Conservation (phyloP, 2,329 filamentous ascomycete species). For the Fusarium sororula region DNA sequence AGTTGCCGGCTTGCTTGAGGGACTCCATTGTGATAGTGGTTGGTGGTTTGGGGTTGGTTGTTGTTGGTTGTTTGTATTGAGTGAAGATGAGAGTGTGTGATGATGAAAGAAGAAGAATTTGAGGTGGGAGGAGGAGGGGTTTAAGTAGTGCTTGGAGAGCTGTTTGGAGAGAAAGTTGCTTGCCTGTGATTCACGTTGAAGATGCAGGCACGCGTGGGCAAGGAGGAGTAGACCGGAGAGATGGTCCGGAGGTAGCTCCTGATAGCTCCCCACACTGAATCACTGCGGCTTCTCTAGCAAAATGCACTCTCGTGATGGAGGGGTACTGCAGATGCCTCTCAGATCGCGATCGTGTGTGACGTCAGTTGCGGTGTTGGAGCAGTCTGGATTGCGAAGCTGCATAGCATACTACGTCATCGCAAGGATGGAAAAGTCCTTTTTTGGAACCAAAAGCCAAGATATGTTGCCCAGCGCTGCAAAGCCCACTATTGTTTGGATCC, state of each 20-base stretch:
- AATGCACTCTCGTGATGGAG: neutral
- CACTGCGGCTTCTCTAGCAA: neutral
- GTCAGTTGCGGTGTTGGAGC: constrained; percentile 14
- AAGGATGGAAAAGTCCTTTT: constrained; percentile 7
- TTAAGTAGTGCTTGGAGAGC: constrained; percentile 33
- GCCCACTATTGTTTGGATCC: constrained; percentile 20
- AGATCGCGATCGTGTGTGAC: constrained; percentile 28
- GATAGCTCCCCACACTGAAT: constrained; percentile 8
- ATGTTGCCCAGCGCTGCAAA: constrained; percentile 7
- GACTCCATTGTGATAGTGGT: constrained; percentile 58
- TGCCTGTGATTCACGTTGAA: constrained; percentile 8
- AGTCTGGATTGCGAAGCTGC: neutral
- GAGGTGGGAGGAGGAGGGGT: constrained; percentile 18
- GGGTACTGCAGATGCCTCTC: neutral
- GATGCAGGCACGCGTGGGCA: constrained; percentile 7
- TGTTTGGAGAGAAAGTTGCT: neutral
- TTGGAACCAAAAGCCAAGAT: constrained; percentile 19
- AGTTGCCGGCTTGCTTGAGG: constrained; percentile 71
- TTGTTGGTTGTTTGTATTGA: neutral
- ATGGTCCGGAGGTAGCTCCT: neutral
- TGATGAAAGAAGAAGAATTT: constrained; percentile 8
- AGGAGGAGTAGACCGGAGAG: neutral
- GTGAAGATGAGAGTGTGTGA: constrained; percentile 23
- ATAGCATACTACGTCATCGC: constrained; percentile 26
- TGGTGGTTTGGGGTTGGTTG: constrained; percentile 27